Percentiles rank a stretch among this genome's conserved stretches.
Conservation (phyloP, 306 rosid genomes). For the Pterocarpus santalinus region DNA sequence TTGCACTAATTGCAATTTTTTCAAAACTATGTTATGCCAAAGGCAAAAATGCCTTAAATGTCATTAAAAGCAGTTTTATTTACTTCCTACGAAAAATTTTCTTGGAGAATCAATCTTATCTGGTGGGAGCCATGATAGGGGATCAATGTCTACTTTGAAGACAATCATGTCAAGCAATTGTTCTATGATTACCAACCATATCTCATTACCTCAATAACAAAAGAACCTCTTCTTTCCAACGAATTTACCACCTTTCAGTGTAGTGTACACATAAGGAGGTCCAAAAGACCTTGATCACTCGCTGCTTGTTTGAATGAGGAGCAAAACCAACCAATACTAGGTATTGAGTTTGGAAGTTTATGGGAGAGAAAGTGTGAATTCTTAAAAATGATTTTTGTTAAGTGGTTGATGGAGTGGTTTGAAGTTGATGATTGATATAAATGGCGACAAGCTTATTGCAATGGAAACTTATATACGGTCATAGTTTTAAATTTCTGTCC, state of each 20-base stretch:
- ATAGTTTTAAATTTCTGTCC: not conserved
- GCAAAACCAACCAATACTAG: not conserved
- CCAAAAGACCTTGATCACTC: not conserved
- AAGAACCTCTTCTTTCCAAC: not conserved
- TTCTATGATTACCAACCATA: not conserved
- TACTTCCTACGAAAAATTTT: too few relatives aligned
- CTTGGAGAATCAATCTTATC: not conserved
- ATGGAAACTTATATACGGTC: not conserved
- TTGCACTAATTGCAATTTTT: not conserved
- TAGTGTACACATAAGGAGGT: not conserved
- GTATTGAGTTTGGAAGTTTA: not conserved
- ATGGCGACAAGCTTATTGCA: not conserved
- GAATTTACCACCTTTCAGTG: not conserved
- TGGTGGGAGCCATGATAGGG: not conserved
- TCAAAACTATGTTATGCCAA: not conserved
- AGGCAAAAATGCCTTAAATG: not conserved
- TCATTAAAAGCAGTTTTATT: too few relatives aligned
- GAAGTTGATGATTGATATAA: not conserved
- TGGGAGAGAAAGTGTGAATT: not conserved
- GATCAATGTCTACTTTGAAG: not conserved
- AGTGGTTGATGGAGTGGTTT: not conserved
- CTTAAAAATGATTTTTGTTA: not conserved
- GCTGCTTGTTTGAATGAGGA: not conserved
- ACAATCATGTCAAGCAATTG: not conserved
- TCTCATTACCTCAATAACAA: not conserved